Base-by-base conservation (phyloP, 139 green algal species). In the Pleodorina starrii region DNA sequence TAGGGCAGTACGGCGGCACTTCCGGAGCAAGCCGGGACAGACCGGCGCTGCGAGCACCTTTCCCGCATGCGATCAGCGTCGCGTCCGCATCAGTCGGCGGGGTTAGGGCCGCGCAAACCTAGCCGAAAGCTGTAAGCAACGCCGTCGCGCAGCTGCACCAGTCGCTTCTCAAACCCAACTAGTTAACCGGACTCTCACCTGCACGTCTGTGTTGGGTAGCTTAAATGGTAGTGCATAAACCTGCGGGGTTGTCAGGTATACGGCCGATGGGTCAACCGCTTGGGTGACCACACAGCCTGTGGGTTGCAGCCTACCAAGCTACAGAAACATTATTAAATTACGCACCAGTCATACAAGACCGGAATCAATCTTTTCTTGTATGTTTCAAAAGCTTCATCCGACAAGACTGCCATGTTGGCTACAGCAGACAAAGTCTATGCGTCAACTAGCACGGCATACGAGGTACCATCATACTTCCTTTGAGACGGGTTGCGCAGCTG, bases 211-310 rank as follows among this genome's bases (percentile, higher is more conserved):
- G 82, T 88, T 42, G 82, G 82, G 25, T 69, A 88, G 0, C 7
- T 12, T 4, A 88, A n/a, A 42, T 88, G 66, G 19, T 88, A 79
- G n/a, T 88, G 82, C 66, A 51, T 88, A 40, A 88, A 88, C 82
- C 82, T 88, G 82, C 19, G 57, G 42, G 69, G 23, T 54, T 14
- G 72, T 21, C 19, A 11, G 46, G 32, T 73, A 73, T 25, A 73
- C 32, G 48, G 48, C 48, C 48, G 11, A 32, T 25, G 54, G 54
- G 63, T 73, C 63, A 73, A 73, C 63, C 63, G 32, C 63, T 73
- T 38, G 63, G 32, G 32, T 12, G 48, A 12, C 48, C 48, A 57
- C 48, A 57, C 10, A 57, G 48, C 11, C 48, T 12, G 12, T 57
- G 48, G 11, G 10, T 57, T 57, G 12, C 10, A 57, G 10, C 48